These are phyloP conservation scores for Lasiodiplodia sp. DNA, from an alignment of 2,329 filamentous ascomycete species.

Conservation along the genomic window DNA sequence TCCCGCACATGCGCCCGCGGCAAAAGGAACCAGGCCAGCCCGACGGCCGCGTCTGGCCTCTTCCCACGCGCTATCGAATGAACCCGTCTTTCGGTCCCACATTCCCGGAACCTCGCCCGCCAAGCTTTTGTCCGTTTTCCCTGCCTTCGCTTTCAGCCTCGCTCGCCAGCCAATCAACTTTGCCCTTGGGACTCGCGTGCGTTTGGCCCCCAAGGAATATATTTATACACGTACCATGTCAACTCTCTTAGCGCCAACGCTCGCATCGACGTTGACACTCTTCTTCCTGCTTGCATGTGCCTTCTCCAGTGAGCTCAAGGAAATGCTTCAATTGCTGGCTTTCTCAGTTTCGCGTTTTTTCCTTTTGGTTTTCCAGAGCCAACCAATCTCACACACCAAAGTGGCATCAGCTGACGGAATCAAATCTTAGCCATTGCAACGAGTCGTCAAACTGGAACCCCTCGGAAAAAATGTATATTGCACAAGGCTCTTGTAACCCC, in stretches of 20 bases:
- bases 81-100: neutral
- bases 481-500: no score
- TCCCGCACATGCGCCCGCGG: neutral
- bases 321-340: no score
- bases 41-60: neutral
- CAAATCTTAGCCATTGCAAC: no score
- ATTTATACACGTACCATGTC: neutral
- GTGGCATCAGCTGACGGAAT: no score
- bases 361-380: no score
- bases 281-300: no score
- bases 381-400: no score
- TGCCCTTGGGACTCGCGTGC: neutral
- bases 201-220: neutral
- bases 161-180: neutral
- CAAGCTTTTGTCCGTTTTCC: neutral
- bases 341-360: no score
- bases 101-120: slow-evolving; percentile 9
- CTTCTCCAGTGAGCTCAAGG: no score
- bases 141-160: neutral
- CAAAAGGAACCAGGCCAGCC: neutral
- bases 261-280: no score
- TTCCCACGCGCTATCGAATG: neutral
- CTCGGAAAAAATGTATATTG: no score
- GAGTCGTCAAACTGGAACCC: no score
- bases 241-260: neutral